Evolutionary conservation across 129 eudicot genomes (phyloP), one percentile per base, ranked within the genome.

Genomic region (Ambrosia artemisiifolia): DNA sequence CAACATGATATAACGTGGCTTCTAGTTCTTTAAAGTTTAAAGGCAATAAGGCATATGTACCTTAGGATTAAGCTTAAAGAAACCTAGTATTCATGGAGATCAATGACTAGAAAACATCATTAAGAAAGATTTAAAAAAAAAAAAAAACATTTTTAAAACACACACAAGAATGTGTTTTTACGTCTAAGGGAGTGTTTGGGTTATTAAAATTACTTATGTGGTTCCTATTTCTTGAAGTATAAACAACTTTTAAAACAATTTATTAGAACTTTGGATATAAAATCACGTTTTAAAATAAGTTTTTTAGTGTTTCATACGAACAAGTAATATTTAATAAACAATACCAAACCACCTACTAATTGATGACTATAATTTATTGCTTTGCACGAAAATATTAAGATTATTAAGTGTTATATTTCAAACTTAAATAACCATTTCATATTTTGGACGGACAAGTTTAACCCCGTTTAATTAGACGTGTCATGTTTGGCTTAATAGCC

Each of bases 71-170:
- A 53, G 17, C 74, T 53, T 53, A 70, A 35, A 70, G 49, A 33
- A 70, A 51, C 49, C 64, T 32, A 51, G 11, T 50, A 47, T 50
- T 16, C 18, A 47, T 68, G 48, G 48, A 69, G 33, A 51, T 51
- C 34, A 69, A 33, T 49, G 13, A 51, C 16, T 32, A 51, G 32
- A 19, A 51, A n/a, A 34, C 17, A 69, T 30, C 32, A 51, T 69
- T 32, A 50, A 69, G 32, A 50, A 40, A 40, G 11, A 40, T 40
- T 24, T 0, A 14, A 2, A 69, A 13, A 38, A 24, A 14, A 2
- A 69, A 13, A 38, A 69, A 34, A 35, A 62, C 66, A 61, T 61
- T 24, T 33, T 35, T 14, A 33, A 14, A 88, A 55, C 33, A 55
- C 62, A 18, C 34, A 13, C 62, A 16, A 49, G 7, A 14, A 49